A percentile compares a stretch with the other conserved stretches of the same genome.
Evolutionary conservation across 805 yeast genomes (phyloP).

Genomic region (Debaryomyces hansenii): DNA sequence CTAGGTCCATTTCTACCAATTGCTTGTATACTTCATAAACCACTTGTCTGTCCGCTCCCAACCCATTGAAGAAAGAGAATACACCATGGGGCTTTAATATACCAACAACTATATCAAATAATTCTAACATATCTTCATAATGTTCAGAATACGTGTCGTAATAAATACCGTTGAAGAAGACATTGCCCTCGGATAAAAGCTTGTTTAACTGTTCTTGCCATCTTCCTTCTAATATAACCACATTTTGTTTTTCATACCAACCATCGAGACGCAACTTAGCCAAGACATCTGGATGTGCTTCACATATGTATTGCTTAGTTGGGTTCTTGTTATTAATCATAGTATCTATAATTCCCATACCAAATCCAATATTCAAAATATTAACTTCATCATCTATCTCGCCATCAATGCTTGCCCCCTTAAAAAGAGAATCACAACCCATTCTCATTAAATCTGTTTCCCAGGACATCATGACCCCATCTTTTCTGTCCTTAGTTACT

Average conservation of each 20-base stretch:
- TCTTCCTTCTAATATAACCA: conserved; percentile 77
- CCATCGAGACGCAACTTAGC: conserved; percentile 67
- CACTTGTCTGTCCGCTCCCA: conserved; percentile 45
- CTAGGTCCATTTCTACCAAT: conserved; percentile 76
- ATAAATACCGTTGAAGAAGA: conserved; percentile 86
- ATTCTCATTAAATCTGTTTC: conserved; percentile 78
- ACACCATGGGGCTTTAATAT: conserved; percentile 77
- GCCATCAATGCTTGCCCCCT: conserved; percentile 31
- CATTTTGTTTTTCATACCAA: conserved; percentile 76
- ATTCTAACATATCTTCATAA: conserved; percentile 81
- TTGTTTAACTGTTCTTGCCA: conserved; percentile 85
- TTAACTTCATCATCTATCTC: conserved; percentile 41
- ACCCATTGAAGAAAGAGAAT: conserved; percentile 90
- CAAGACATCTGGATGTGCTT: conserved; percentile 93
- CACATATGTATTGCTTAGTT: conserved; percentile 79
- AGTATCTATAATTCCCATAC: conserved; percentile 93
- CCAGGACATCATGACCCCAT: conserved; percentile 99
- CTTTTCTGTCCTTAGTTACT: conserved; percentile 68
- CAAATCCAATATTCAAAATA: conserved; percentile 87
- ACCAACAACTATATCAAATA: conserved; percentile 81
- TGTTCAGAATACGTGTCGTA: conserved; percentile 94
- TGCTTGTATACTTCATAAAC: conserved; percentile 71
- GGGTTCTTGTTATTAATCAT: conserved; percentile 65
- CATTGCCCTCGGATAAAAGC: conserved; percentile 59
- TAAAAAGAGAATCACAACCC: conserved; percentile 75